A percentile compares a stretch with the other conserved stretches of the same genome.
phyloP scores from a whole-genome alignment of 148 eudicot genomes.

The Silene uniflora region DNA sequence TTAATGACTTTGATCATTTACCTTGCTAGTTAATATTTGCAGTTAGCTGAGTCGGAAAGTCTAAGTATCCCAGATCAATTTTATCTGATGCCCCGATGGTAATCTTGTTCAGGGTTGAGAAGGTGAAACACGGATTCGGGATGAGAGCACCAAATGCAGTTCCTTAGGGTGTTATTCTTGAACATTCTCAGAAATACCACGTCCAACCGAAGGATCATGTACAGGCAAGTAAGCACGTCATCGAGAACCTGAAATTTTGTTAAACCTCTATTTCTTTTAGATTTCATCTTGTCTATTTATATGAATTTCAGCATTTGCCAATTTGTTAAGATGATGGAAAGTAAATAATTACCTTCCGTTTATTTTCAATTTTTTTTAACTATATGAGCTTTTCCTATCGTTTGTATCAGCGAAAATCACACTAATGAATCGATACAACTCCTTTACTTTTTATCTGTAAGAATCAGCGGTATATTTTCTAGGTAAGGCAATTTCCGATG shows the following conservation, averaged over 20 bases:
- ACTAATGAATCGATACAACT: too few relatives aligned
- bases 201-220: background rate
- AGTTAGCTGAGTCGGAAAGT: too few relatives aligned
- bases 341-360: background rate
- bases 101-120: conserved; percentile 64
- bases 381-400: conserved; percentile 1
- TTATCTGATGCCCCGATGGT: background rate
- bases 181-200: background rate
- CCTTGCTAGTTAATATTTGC: background rate
- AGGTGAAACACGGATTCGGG: conserved; percentile 83
- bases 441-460: too few relatives aligned
- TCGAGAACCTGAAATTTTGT: background rate
- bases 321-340: conserved; percentile 10
- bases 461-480: too few relatives aligned
- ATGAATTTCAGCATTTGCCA: background rate
- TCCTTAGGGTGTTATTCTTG: conserved; percentile 23
- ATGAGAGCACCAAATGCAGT: conserved; percentile 66
- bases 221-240: too few relatives aligned
- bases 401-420: conserved; percentile 7
- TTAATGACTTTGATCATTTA: too few relatives aligned
- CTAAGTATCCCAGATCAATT: too few relatives aligned
- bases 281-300: background rate
- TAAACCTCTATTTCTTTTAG: background rate
- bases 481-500: background rate
- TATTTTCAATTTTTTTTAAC: background rate